Evolutionary conservation across 495 filamentous ascomycete genomes (phyloP).

Genomic region (Cladorrhinum samala): DNA sequence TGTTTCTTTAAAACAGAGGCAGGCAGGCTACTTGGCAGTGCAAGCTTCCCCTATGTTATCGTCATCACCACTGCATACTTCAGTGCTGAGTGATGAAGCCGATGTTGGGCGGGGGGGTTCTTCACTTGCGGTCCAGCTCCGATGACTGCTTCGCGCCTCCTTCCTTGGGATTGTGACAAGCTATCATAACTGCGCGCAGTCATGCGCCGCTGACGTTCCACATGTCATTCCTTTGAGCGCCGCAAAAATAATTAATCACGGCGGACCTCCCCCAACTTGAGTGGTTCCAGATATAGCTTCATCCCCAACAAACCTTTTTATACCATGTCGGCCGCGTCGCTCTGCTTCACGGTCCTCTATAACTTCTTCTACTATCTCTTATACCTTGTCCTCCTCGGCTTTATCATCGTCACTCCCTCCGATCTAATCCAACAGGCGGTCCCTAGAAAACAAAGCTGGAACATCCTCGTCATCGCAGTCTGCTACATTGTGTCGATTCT

Average conservation of each 20-base stretch:
- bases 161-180: neutral
- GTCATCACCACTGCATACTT: neutral
- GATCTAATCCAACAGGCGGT: conserved; percentile 79
- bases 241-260: neutral
- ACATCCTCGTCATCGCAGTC: conserved; percentile 78
- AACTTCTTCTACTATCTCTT: conserved; percentile 71
- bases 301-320: neutral
- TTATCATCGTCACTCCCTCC: conserved; percentile 75
- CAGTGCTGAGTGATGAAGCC: neutral
- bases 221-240: neutral
- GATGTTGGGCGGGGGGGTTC: neutral
- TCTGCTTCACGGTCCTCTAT: conserved; percentile 73
- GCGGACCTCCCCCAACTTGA: neutral
- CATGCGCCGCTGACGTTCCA: neutral
- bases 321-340: conserved; percentile 27
- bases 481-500: conserved; percentile 70
- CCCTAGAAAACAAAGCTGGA: conserved; percentile 55
- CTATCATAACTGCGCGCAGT: neutral
- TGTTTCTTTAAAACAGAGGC: too few species aligned
- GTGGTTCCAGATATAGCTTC: neutral
- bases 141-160: conserved; percentile 1
- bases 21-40: too few species aligned
- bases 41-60: too few species aligned
- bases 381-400: conserved; percentile 61
- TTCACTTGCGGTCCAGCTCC: neutral